Base-by-base conservation (phyloP, 2,329 filamentous ascomycete species). In the Sodiomyces alkalinus region DNA sequence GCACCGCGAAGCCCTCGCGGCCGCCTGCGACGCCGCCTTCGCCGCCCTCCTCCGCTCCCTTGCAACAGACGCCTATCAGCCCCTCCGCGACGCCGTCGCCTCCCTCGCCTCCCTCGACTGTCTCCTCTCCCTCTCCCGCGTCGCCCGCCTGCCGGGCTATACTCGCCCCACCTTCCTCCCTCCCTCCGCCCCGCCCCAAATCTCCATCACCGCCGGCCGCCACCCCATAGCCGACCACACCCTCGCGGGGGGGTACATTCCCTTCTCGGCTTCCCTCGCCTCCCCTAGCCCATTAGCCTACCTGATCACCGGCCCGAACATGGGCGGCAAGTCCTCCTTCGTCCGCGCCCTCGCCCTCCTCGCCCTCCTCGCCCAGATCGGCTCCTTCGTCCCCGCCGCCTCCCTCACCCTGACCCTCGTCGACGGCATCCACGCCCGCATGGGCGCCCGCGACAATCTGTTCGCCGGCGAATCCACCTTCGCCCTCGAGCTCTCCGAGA, bases 321-420 rank as follows among this genome's bases (percentile, higher is more conserved):
- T 98, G 90, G 90, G 90, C 43, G 90, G 90, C 32, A 98, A 98
- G 49, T 93, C 83, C n/a, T 90, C 80, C 33, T 98, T 93, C 51
- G 87, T 98, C 14, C 82, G 90, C 29, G 81, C 86, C 39, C 74
- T 92, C 24, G 87, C 90, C 7, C 71, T 98, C 6, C 83, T 96
- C 37, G 71, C 80, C 26, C 86, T 98, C 43, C 86, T 98, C 60
- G 85, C 83, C 6, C 90, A 98, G 48, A 79, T 94, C 38, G 90
- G 90, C 28, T 92, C 81, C 20, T 98, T 86, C 51, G 85, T 98
- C 1, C 90, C 90, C 2, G 87, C 87, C 14, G 62, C 67, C 17
- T 64, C 71, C 3, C 73, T 87, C 16, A 55, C 60, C 3, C 66
- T 96, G 0, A 87, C 86, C 7, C 74, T 93, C 35, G 64, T 87